These are phyloP conservation scores for Phytophthora nicotianae DNA, from an alignment of 352 stramenopile species.

Conservation along the genomic window DNA sequence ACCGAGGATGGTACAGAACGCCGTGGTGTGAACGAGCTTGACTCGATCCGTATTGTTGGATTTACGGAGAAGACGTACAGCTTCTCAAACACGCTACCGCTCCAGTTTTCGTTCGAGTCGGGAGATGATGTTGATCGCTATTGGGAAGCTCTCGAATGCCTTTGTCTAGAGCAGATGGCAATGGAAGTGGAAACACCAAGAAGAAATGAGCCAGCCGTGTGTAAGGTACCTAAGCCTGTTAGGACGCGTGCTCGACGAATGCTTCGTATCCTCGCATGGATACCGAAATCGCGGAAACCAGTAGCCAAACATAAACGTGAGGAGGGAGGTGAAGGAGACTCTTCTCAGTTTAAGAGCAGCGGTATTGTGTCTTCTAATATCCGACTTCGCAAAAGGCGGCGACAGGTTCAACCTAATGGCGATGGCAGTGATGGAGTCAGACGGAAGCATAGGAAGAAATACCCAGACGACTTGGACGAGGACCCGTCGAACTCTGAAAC, in stretches of 20 bases:
- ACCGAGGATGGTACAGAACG: conserved; percentile 8
- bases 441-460: conserved; percentile 26
- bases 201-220: conserved; percentile 58
- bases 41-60: conserved; percentile 56
- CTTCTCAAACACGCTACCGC: conserved; percentile 60
- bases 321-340: conserved; percentile 3
- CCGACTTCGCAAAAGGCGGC: conserved; percentile 42
- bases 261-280: conserved; percentile 75
- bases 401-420: conserved; percentile 14
- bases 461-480: conserved; percentile 13
- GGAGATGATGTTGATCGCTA: conserved; percentile 59
- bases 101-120: conserved; percentile 56
- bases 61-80: conserved; percentile 76
- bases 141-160: conserved; percentile 81
- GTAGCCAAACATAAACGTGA: conserved; percentile 33
- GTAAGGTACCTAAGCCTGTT: conserved; percentile 62
- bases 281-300: conserved; percentile 66
- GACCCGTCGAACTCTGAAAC: conserved; percentile 14
- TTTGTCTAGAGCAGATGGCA: conserved; percentile 81
- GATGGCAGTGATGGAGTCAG: conserved; percentile 12
- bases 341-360: conserved; percentile 33
- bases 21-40: conserved; percentile 34
- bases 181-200: conserved; percentile 71
- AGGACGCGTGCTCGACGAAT: conserved; percentile 71
- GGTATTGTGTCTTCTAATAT: conserved; percentile 74